phyloP scores from a whole-genome alignment of 768 basidiomycete genomes.

The Collybia mongolica region DNA sequence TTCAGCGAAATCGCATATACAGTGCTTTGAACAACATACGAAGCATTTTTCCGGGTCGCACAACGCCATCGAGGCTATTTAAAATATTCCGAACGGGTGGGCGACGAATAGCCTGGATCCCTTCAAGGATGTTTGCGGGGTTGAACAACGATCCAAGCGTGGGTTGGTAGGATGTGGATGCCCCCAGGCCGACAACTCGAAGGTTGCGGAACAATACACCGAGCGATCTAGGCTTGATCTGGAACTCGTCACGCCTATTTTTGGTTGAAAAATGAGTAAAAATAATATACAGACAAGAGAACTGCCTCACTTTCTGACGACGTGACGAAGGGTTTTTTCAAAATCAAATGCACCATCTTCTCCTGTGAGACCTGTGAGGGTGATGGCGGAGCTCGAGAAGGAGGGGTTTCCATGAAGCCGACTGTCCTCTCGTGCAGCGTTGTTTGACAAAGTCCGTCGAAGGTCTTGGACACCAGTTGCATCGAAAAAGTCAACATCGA shows the following conservation, averaged over 20 bases:
- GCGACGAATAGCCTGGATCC: constrained; percentile 45
- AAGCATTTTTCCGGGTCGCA: constrained; percentile 75
- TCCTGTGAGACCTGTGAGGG: constrained; percentile 17
- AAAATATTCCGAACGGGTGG: constrained; percentile 67
- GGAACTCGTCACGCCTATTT: constrained; percentile 17
- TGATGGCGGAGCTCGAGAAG: constrained; percentile 10
- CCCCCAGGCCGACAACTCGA: constrained; percentile 48
- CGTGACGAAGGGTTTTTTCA: constrained; percentile 24
- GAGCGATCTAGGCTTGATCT: constrained; percentile 31
- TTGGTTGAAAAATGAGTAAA: neutral
- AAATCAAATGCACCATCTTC: constrained; percentile 27
- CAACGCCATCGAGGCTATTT: constrained; percentile 57
- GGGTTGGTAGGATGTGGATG: constrained; percentile 39
- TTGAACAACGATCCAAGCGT: constrained; percentile 56
- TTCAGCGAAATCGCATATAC: neutral
- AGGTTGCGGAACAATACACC: constrained; percentile 53
- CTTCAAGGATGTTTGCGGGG: constrained; percentile 33
- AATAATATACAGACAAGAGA: neutral
- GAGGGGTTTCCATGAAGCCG: constrained; percentile 1
- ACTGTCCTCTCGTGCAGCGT: constrained; percentile 5
- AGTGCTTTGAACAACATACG: constrained; percentile 39
- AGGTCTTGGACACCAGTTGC: constrained; percentile 36
- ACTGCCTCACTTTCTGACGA: constrained; percentile 21
- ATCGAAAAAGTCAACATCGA: constrained; percentile 45
- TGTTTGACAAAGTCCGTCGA: constrained; percentile 18